Evolutionary conservation across 192 early-diverging fungal genomes (phyloP).

Genomic region (Coemansia sp.): DNA sequence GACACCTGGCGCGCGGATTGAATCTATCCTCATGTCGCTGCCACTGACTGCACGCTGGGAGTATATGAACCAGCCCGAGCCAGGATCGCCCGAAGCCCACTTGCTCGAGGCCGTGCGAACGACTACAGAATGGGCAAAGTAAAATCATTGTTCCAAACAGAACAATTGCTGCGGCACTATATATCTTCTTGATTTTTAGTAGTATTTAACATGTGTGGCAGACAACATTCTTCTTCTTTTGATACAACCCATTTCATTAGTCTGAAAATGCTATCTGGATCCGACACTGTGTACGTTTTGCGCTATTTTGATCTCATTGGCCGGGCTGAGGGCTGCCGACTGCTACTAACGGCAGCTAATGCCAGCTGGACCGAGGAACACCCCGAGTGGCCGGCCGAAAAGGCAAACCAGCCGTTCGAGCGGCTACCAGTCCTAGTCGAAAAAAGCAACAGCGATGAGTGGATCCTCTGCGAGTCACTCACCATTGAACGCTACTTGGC

Average conservation of each 20-base stretch:
- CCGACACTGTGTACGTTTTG: constrained; percentile 19
- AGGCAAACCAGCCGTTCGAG: constrained; percentile 52
- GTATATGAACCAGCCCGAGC: constrained; percentile 74
- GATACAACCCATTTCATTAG: neutral
- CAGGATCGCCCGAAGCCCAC: constrained; percentile 69
- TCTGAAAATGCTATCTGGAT: neutral
- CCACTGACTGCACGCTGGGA: constrained; percentile 96
- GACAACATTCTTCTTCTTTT: neutral
- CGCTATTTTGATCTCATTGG: constrained; percentile 39
- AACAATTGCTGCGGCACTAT: too few species aligned
- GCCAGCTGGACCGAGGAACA: constrained; percentile 45
- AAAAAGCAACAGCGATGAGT: constrained; percentile 22
- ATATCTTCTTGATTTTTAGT: too few species aligned
- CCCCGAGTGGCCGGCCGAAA: constrained; percentile 56
- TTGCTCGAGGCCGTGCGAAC: constrained; percentile 77
- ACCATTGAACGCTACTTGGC: constrained; percentile 59
- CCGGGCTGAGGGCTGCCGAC: constrained; percentile 25
- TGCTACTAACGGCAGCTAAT: constrained; percentile 48
- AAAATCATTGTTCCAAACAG: neutral
- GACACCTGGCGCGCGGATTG: constrained; percentile 94
- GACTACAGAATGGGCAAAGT: constrained; percentile 76
- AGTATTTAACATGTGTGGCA: too few species aligned
- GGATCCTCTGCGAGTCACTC: constrained; percentile 43
- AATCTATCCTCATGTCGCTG: constrained; percentile 91
- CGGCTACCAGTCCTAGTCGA: constrained; percentile 57